phyloP scores from a whole-genome alignment of 1,284 basidiomycete genomes.

The Meripilus lineatus region DNA sequence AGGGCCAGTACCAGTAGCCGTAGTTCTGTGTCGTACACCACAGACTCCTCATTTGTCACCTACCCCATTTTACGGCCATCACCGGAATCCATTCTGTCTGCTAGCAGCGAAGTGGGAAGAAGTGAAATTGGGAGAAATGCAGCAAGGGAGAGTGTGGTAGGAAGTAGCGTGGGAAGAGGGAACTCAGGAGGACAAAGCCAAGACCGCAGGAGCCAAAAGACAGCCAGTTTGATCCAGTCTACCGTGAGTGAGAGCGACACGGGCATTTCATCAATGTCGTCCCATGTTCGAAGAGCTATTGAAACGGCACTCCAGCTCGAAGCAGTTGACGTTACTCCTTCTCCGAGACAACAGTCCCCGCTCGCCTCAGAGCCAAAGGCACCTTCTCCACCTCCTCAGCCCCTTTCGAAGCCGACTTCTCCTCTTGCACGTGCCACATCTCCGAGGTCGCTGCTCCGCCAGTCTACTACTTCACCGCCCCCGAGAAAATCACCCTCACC shows the following conservation, averaged over 20 bases:
- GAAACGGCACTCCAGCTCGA: constrained; percentile 39
- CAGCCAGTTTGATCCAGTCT: too few relatives aligned
- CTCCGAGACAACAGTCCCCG: too few relatives aligned
- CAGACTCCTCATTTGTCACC: constrained; percentile 55
- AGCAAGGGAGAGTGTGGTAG: constrained; percentile 11
- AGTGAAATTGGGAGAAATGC: not conserved
- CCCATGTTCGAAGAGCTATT: constrained; percentile 57
- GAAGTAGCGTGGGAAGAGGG: too few relatives aligned
- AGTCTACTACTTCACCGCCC: not conserved
- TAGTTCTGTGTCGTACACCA: constrained; percentile 44
- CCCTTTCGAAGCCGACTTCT: not conserved
- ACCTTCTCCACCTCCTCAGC: not conserved
- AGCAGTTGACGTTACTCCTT: too few relatives aligned
- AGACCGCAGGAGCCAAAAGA: too few relatives aligned
- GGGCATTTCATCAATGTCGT: constrained; percentile 43
- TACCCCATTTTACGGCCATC: constrained; percentile 64
- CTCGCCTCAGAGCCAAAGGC: constrained; percentile 7
- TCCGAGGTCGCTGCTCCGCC: too few relatives aligned
- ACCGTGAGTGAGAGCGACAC: constrained; percentile 16
- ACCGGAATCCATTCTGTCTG: constrained; percentile 44
- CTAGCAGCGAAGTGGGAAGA: not conserved
- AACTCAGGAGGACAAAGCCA: too few relatives aligned
- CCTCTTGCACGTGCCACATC: too few relatives aligned
- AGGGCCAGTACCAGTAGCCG: constrained; percentile 36
- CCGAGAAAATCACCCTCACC: not conserved